These are phyloP conservation scores for Ustilago trichophora DNA, from an alignment of 1,284 basidiomycete species.

Conservation along the genomic window DNA sequence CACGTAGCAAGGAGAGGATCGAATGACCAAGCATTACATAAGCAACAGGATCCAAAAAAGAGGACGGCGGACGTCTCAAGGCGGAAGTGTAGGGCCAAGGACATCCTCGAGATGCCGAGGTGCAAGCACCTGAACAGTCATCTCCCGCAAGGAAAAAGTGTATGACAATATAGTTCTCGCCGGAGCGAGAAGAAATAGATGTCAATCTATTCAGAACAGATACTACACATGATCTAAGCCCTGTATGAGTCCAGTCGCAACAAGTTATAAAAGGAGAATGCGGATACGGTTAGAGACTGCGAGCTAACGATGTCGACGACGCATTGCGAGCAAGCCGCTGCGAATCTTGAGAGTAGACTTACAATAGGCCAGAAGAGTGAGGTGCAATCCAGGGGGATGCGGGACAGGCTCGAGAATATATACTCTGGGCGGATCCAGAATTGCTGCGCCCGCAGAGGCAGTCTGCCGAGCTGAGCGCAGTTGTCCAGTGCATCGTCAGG, in stretches of 20 bases:
- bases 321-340: neutral
- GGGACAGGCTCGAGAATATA: constrained; percentile 25
- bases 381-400: constrained; percentile 8
- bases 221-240: constrained; percentile 62
- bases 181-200: constrained; percentile 54
- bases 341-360: constrained; percentile 15
- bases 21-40: constrained; percentile 31
- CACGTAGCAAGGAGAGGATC: no score
- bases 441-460: constrained; percentile 6
- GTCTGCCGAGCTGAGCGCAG: neutral
- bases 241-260: constrained; percentile 22
- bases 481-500: no score
- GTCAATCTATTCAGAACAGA: constrained; percentile 61
- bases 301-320: neutral
- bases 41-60: constrained; percentile 21
- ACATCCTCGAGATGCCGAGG: constrained; percentile 46
- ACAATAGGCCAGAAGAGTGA: constrained; percentile 56
- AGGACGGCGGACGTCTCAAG: constrained; percentile 50
- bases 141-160: constrained; percentile 50
- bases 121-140: constrained; percentile 48
- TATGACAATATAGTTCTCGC: constrained; percentile 46
- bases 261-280: neutral
- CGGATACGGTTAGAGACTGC: constrained; percentile 15
- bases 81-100: constrained; percentile 55
- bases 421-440: constrained; percentile 10